Conservation (phyloP, 352 stramenopile species). For the Phytopythium delawarense region DNA sequence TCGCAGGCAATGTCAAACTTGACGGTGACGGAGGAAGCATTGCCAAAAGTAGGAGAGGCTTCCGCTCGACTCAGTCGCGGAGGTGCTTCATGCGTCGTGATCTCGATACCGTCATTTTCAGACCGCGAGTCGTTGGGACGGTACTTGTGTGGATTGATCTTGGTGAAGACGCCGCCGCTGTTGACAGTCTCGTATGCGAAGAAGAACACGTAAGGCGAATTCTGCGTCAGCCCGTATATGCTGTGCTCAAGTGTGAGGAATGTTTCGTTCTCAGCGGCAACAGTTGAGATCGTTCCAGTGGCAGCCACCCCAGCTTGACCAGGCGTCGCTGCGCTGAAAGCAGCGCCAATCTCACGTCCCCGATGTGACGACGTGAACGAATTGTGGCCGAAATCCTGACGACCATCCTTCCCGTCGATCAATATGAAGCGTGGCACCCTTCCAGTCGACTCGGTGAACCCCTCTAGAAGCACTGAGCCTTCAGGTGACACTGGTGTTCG, state of each 20-base stretch:
- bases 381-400: constrained; percentile 31
- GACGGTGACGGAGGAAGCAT: constrained; percentile 46
- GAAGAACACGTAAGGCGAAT: constrained; percentile 61
- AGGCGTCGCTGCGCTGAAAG: constrained; percentile 17
- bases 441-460: constrained; percentile 22
- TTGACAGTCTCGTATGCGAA: constrained; percentile 68
- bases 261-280: constrained; percentile 42
- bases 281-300: constrained; percentile 32
- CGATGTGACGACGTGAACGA: constrained; percentile 16
- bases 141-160: constrained; percentile 58
- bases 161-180: constrained; percentile 67
- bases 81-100: constrained; percentile 46
- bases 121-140: constrained; percentile 33
- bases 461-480: constrained; percentile 7
- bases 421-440: constrained; percentile 64
- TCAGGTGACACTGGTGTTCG: neutral
- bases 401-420: constrained; percentile 41
- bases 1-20: constrained; percentile 54
- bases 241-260: constrained; percentile 35
- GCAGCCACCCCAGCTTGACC: constrained; percentile 35
- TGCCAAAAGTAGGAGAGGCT: constrained; percentile 44
- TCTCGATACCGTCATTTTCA: constrained; percentile 42
- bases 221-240: constrained; percentile 32
- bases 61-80: constrained; percentile 39
- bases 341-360: constrained; percentile 15